Percentiles rank a stretch among this genome's conserved stretches.
Evolutionary conservation across 2,329 filamentous ascomycete species (phyloP).

Genomic region (Pseudodiploospora longispora): DNA sequence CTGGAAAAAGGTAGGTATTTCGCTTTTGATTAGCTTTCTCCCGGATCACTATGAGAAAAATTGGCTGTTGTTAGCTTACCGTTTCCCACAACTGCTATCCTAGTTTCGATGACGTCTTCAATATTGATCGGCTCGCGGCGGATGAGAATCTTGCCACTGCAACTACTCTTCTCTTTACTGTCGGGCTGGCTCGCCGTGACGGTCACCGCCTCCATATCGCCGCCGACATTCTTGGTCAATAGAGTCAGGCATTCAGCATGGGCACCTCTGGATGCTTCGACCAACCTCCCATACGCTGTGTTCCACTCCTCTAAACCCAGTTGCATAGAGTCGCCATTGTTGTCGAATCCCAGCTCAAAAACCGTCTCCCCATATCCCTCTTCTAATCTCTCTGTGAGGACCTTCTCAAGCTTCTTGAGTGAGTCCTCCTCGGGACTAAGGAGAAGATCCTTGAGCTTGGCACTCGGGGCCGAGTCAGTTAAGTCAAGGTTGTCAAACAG

Average conservation of each 20-base stretch:
- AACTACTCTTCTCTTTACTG: conserved; percentile 60
- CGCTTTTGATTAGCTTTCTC: neutral
- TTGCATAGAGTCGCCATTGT: conserved; percentile 77
- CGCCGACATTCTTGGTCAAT: conserved; percentile 85
- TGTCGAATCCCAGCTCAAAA: conserved; percentile 87
- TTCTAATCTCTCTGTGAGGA: conserved; percentile 61
- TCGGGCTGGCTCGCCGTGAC: conserved; percentile 36
- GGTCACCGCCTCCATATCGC: conserved; percentile 61
- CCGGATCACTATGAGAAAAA: too few relatives aligned
- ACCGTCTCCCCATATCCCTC: conserved; percentile 85
- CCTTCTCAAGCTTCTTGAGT: conserved; percentile 52
- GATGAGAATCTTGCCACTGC: conserved; percentile 80
- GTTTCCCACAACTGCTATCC: conserved; percentile 95
- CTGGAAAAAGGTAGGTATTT: conserved; percentile 26
- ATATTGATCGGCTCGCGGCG: conserved; percentile 64
- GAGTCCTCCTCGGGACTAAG: conserved; percentile 55
- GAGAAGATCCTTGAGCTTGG: conserved; percentile 69
- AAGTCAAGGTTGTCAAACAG: conserved; percentile 85
- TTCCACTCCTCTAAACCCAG: conserved; percentile 71
- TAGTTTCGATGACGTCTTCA: conserved; percentile 88
- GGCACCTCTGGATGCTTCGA: conserved; percentile 53
- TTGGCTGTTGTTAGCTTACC: conserved; percentile 36
- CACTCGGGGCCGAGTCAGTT: conserved; percentile 58
- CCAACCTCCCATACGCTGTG: conserved; percentile 57
- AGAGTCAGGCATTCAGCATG: conserved; percentile 73